These are phyloP conservation scores for Diutina siamensis DNA, from an alignment of 1,139 yeast species.

Conservation along the genomic window DNA sequence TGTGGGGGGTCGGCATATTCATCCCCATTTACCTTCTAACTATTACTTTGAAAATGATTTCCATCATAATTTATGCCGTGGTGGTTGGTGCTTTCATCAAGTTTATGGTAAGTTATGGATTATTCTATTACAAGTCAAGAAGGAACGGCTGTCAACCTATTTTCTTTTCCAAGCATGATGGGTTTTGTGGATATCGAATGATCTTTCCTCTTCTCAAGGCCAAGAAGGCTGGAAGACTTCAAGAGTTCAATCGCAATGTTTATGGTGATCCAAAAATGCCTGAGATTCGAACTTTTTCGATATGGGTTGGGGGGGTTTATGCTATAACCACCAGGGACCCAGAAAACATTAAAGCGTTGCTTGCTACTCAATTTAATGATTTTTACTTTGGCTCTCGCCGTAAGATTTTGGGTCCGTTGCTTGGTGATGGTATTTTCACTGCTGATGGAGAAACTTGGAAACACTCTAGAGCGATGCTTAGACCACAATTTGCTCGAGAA, in stretches of 20 bases:
- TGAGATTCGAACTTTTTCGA: neutral
- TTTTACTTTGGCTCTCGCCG: constrained; percentile 40
- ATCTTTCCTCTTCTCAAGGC: neutral
- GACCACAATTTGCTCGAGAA: constrained; percentile 6
- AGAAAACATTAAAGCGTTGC: constrained; percentile 20
- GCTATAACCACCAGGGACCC: constrained; percentile 16
- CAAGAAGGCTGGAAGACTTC: neutral
- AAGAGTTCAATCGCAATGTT: neutral
- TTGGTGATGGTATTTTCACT: constrained; percentile 51
- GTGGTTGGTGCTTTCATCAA: too few relatives aligned
- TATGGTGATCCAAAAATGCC: neutral
- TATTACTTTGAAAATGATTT: too few relatives aligned
- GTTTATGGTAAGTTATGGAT: too few relatives aligned
- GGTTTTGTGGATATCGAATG: neutral
- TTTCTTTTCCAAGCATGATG: neutral
- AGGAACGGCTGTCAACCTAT: neutral
- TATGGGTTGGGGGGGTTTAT: neutral
- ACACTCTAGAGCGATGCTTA: constrained; percentile 2
- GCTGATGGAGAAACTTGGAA: constrained; percentile 4
- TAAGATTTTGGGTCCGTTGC: constrained; percentile 26
- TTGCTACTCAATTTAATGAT: constrained; percentile 18
- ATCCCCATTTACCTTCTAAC: too few relatives aligned
- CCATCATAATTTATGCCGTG: too few relatives aligned
- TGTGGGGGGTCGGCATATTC: too few relatives aligned
- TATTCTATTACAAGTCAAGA: too few relatives aligned